These are phyloP conservation scores for Vaccinium vitisidaea DNA, from an alignment of 148 eudicot species.

Conservation along the genomic window DNA sequence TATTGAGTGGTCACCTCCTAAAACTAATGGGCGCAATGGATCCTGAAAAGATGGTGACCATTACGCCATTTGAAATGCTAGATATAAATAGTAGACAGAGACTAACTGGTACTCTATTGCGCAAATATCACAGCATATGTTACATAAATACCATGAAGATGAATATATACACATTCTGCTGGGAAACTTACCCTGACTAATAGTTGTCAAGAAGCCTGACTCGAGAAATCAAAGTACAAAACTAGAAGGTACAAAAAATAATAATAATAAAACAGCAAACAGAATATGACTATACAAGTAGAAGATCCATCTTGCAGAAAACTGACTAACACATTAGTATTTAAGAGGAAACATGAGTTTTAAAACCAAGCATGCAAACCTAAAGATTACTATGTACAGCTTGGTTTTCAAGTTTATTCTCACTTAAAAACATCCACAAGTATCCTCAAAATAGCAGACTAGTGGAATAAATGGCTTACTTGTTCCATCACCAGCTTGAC, in stretches of 20 bases:
- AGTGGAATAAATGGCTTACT: slow-evolving; percentile 39
- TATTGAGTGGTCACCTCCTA: slow-evolving; percentile 98
- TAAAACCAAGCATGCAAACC: not conserved
- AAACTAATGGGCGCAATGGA: slow-evolving; percentile 82
- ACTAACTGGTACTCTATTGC: not conserved
- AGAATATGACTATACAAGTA: not conserved
- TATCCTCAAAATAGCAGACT: not conserved
- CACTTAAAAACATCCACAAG: slow-evolving; percentile 2
- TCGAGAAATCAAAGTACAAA: not conserved
- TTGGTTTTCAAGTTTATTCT: not conserved
- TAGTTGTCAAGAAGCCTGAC: not conserved
- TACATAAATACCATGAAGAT: not conserved
- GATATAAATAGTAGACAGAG: not conserved
- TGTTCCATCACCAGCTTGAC: slow-evolving; percentile 96
- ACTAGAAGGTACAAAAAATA: not conserved
- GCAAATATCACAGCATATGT: not conserved
- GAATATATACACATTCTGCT: not conserved
- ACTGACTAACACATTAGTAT: not conserved
- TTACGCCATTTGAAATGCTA: too few species aligned
- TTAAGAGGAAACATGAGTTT: not conserved
- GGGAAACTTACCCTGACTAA: not conserved
- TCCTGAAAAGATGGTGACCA: slow-evolving; percentile 40
- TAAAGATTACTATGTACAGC: not conserved
- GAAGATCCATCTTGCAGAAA: not conserved
- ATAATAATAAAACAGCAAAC: too few species aligned